These are phyloP conservation scores for Vigna hirtella DNA, from an alignment of 306 rosid species.

Conservation along the genomic window DNA sequence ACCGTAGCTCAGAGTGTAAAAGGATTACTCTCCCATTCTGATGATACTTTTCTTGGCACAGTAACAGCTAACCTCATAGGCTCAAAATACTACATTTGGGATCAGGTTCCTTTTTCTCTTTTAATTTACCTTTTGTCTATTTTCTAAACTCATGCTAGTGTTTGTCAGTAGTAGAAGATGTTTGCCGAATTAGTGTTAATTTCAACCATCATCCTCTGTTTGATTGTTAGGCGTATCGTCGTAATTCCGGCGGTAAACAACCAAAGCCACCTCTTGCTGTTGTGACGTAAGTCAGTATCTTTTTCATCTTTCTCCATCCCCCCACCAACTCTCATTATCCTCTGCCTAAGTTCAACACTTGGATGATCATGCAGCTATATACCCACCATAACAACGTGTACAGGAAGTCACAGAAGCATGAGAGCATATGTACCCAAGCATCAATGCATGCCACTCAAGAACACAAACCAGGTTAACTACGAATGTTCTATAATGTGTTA, in stretches of 20 bases:
- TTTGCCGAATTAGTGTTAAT: background rate
- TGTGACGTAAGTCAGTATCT: conserved; percentile 58
- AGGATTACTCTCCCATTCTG: conserved; percentile 64
- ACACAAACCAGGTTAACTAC: conserved; percentile 62
- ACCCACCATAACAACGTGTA: conserved; percentile 80
- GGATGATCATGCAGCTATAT: conserved; percentile 57
- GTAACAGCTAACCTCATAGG: conserved; percentile 83
- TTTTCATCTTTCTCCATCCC: background rate
- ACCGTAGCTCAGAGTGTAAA: conserved; percentile 67
- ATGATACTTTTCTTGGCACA: conserved; percentile 75
- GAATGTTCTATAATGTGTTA: background rate
- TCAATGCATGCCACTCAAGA: conserved; percentile 81
- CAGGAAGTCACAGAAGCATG: conserved; percentile 84
- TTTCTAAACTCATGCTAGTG: too few species aligned
- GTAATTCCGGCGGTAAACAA: conserved; percentile 47
- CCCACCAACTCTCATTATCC: conserved; percentile 5
- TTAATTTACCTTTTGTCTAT: too few species aligned
- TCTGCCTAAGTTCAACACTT: conserved; percentile 8
- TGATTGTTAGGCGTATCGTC: conserved; percentile 55
- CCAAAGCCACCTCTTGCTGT: conserved; percentile 71
- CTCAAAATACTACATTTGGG: conserved; percentile 83
- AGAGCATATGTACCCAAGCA: conserved; percentile 80
- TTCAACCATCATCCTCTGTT: conserved; percentile 12
- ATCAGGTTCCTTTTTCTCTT: conserved; percentile 59
- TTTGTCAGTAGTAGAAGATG: background rate